Evolutionary conservation across 2,329 filamentous ascomycete genomes (phyloP).

Genomic region (Coleophoma eucalyptorum): DNA sequence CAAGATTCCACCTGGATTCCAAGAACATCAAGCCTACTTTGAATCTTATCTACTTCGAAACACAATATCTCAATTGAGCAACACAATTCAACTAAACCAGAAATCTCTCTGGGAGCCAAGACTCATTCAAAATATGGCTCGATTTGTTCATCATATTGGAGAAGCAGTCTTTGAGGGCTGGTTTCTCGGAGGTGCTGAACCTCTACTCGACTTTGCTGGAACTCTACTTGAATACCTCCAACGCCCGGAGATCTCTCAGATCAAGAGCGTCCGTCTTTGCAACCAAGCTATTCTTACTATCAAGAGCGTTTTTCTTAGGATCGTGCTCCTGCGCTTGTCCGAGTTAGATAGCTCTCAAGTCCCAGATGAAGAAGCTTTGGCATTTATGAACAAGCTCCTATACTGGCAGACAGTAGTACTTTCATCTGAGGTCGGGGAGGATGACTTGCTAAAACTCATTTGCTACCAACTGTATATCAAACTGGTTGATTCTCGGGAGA

Average conservation of each 20-base stretch:
- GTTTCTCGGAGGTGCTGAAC: slow-evolving; percentile 86
- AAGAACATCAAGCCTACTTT: slow-evolving; percentile 93
- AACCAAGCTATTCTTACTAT: slow-evolving; percentile 77
- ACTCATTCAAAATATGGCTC: slow-evolving; percentile 80
- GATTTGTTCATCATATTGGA: slow-evolving; percentile 75
- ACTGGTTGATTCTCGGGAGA: slow-evolving; percentile 65
- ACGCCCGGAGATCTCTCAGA: slow-evolving; percentile 70
- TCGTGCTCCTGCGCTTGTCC: slow-evolving; percentile 77
- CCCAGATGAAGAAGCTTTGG: slow-evolving; percentile 57
- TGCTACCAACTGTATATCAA: slow-evolving; percentile 94
- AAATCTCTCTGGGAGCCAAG: slow-evolving; percentile 75
- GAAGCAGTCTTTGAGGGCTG: slow-evolving; percentile 95
- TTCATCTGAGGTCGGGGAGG: slow-evolving; percentile 70
- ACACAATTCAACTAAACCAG: slow-evolving; percentile 66
- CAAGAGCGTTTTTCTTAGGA: slow-evolving; percentile 71
- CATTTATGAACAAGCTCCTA: slow-evolving; percentile 78
- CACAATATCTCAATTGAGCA: slow-evolving; percentile 67
- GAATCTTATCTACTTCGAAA: slow-evolving; percentile 83
- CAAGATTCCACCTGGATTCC: slow-evolving; percentile 87
- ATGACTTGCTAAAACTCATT: slow-evolving; percentile 78
- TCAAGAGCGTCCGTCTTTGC: slow-evolving; percentile 91
- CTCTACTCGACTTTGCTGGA: slow-evolving; percentile 81
- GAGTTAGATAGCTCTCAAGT: slow-evolving; percentile 69
- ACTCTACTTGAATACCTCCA: slow-evolving; percentile 85
- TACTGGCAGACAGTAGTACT: slow-evolving; percentile 96